A percentile compares a stretch with the other conserved stretches of the same genome.
phyloP scores from a whole-genome alignment of 2,329 filamentous ascomycete species.

The Leptosphaerulina australis region DNA sequence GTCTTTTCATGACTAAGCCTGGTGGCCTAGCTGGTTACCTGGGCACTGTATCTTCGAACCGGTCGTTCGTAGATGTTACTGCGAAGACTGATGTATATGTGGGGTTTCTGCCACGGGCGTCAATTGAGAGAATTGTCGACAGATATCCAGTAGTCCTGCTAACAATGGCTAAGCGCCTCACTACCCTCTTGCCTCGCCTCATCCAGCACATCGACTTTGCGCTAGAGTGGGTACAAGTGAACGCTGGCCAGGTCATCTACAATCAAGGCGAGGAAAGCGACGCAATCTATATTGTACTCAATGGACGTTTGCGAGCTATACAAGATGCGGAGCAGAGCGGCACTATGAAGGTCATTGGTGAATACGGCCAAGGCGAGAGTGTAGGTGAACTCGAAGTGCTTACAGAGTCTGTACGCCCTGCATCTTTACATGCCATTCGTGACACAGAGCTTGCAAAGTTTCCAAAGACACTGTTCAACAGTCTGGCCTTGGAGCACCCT shows the following conservation, averaged over 20 bases:
- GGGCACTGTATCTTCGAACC: conserved; percentile 90
- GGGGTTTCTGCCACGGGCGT: conserved; percentile 84
- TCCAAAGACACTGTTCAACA: conserved; percentile 95
- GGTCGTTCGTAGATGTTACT: conserved; percentile 94
- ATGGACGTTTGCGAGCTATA: conserved; percentile 85
- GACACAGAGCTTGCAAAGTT: conserved; percentile 97
- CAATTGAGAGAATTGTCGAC: conserved; percentile 90
- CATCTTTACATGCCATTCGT: conserved; percentile 91
- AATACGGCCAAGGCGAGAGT: conserved; percentile 96
- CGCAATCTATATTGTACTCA: conserved; percentile 96
- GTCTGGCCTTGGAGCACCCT: conserved; percentile 92
- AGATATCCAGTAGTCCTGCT: conserved; percentile 88
- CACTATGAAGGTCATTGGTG: conserved; percentile 78
- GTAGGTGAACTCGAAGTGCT: conserved; percentile 96
- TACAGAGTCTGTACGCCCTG: conserved; percentile 89
- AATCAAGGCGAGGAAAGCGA: conserved; percentile 95
- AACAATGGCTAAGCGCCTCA: conserved; percentile 94
- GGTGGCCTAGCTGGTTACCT: conserved; percentile 94
- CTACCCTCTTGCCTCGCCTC: conserved; percentile 82
- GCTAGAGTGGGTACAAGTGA: conserved; percentile 96
- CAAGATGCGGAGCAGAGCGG: conserved; percentile 80
- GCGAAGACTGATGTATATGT: conserved; percentile 99
- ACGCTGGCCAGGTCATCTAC: conserved; percentile 92
- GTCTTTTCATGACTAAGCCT: conserved; percentile 89
- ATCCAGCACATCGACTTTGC: conserved; percentile 98